Evolutionary conservation across 2,329 filamentous ascomycete genomes (phyloP).

Genomic region (Pseudomassariella vexata): DNA sequence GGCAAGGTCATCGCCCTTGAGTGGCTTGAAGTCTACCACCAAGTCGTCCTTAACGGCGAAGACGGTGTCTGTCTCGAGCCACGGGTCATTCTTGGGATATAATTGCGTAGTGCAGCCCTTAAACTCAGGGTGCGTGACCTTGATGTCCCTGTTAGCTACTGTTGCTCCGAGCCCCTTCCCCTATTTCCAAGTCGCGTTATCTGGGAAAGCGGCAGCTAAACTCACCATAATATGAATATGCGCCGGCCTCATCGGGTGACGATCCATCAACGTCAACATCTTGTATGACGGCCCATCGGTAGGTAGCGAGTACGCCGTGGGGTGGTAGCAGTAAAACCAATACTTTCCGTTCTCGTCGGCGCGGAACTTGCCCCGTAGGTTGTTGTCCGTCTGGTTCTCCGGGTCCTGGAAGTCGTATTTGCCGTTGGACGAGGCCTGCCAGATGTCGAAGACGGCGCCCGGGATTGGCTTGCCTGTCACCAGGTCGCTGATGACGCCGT

Average conservation of each 20-base stretch:
- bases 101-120: slow-evolving; percentile 71
- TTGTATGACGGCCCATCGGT: slow-evolving; percentile 48
- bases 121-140: slow-evolving; percentile 58
- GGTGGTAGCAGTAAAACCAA: slow-evolving; percentile 69
- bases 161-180: no score
- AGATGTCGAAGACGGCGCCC: slow-evolving; percentile 68
- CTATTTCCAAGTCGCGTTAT: no score
- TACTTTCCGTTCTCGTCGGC: slow-evolving; percentile 65
- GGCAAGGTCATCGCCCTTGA: slow-evolving; percentile 24
- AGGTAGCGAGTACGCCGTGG: slow-evolving; percentile 67
- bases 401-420: slow-evolving; percentile 74
- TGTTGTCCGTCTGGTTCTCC: slow-evolving; percentile 64
- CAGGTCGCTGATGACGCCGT: slow-evolving; percentile 53
- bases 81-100: slow-evolving; percentile 63
- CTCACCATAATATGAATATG: slow-evolving; percentile 46
- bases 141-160: no score
- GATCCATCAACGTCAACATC: slow-evolving; percentile 39
- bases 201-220: no score
- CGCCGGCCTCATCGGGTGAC: slow-evolving; percentile 42
- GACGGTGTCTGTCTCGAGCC: slow-evolving; percentile 47
- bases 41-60: slow-evolving; percentile 50
- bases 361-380: slow-evolving; percentile 71
- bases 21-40: slow-evolving; percentile 42
- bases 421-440: slow-evolving; percentile 71
- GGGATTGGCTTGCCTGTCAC: slow-evolving; percentile 50